Evolutionary conservation across 257 asterid species (phyloP), one percentile per base, ranked within the genome.

Genomic region (Solanum megistacrolobum): DNA sequence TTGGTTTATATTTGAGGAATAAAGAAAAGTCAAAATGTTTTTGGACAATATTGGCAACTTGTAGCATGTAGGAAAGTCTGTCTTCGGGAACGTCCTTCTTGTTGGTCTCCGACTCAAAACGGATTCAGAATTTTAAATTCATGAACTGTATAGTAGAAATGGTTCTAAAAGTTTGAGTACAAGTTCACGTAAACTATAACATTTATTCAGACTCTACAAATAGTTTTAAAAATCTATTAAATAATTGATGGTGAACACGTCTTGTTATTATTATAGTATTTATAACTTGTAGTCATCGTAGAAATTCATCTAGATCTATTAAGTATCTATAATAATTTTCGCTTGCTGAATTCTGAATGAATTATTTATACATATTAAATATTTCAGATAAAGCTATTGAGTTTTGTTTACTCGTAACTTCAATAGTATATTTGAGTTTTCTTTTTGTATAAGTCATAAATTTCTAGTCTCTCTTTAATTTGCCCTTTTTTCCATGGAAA

Each of bases 11-110:
- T 81, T 43, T 43, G 16, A 43, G 39, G 39, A 46, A 46, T 81
- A 82, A 82, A 82, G 27, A 82, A 43, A 79, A 27, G 21, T 79
- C 85, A 23, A 79, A 81, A 9, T 81, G 6, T 5, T 62, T 46
- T 4, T 81, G 85, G 85, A 48, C 85, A 81, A 82, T 9, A 82
- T 48, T 48, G 85, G 43, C 69, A 82, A 48, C 69, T 18, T 46
- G 27, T 79, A 16, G 13, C 69, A 0, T 46, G 39, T 79, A 18
- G n/a, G 11, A 16, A 48, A 48, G 69, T 81, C 69, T 3, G 66
- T 79, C 39, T 43, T 81, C 5, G 34, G 23, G 12, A 7, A 21
- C 23, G 1, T 9, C 41, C 2, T 43, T 79, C 20, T 27, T 14
- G 3, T 6, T 69, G 9, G 38, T 14, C 3, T 69, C 23, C 0